Conservation (phyloP, 2,329 filamentous ascomycete genomes). For the Diaporthe eres region DNA sequence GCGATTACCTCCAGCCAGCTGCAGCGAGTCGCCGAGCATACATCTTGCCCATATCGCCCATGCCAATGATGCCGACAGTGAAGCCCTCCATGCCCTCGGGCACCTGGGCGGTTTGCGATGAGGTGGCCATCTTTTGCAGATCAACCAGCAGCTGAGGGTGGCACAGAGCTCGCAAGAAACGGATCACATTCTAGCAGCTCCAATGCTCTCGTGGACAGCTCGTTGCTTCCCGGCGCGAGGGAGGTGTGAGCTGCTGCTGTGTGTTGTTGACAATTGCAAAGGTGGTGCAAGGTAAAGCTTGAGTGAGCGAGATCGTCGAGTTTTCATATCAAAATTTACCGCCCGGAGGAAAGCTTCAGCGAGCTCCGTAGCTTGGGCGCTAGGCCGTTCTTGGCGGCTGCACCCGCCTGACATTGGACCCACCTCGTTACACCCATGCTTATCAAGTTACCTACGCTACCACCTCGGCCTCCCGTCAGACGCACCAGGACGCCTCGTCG, state of each 20-base stretch:
- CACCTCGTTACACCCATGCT: not conserved
- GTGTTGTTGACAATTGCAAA: constrained; percentile 27
- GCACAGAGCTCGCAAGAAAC: constrained; percentile 42
- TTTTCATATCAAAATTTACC: constrained; percentile 25
- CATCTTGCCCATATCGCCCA: constrained; percentile 99
- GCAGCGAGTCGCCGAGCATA: constrained; percentile 90
- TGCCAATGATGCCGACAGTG: constrained; percentile 93
- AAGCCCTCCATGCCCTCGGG: constrained; percentile 74
- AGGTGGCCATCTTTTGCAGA: constrained; percentile 45
- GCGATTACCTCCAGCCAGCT: constrained; percentile 94
- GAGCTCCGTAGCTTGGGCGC: constrained; percentile 5
- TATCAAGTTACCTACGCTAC: too few species aligned
- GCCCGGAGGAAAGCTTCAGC: constrained; percentile 32
- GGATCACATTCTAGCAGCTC: constrained; percentile 43
- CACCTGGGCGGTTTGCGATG: constrained; percentile 43
- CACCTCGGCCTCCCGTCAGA: too few species aligned
- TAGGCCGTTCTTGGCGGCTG: not conserved
- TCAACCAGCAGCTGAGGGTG: constrained; percentile 34
- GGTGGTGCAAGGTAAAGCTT: not conserved
- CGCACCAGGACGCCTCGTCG: too few species aligned
- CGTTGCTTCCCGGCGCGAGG: constrained; percentile 8
- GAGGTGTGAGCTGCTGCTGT: constrained; percentile 3
- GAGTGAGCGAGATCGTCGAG: constrained; percentile 22
- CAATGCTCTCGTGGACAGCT: not conserved
- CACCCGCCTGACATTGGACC: not conserved